A percentile compares a stretch with the other conserved stretches of the same genome.
These are phyloP conservation scores for Adansonia madagascariensis DNA, from an alignment of 441 rosid species.

Conservation along the genomic window DNA sequence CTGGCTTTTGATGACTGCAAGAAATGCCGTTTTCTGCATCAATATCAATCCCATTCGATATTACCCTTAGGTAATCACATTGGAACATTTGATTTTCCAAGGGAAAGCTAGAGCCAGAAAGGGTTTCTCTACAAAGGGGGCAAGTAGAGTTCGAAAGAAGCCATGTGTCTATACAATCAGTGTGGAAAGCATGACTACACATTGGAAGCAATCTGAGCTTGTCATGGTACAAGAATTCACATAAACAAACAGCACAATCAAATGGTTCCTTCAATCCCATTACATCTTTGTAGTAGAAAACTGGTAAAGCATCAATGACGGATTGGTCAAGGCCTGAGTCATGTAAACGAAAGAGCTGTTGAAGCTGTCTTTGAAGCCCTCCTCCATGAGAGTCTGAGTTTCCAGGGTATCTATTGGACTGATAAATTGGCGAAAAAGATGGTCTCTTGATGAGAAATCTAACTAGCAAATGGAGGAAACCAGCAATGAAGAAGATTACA, in stretches of 20 bases:
- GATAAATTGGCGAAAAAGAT: slow-evolving; percentile 54
- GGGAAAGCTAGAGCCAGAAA: slow-evolving; percentile 54
- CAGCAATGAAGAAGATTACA: slow-evolving; percentile 67
- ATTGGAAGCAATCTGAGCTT: slow-evolving; percentile 65
- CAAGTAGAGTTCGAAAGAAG: slow-evolving; percentile 70
- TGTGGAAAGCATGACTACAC: slow-evolving; percentile 80
- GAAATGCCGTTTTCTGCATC: slow-evolving; percentile 44
- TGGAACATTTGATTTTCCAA: slow-evolving; percentile 65
- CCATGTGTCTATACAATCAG: slow-evolving; percentile 74
- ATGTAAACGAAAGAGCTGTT: slow-evolving; percentile 72
- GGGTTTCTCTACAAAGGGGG: slow-evolving; percentile 70
- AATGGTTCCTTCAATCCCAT: slow-evolving; percentile 65
- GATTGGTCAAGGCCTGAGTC: slow-evolving; percentile 80
- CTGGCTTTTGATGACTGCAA: slow-evolving; percentile 44
- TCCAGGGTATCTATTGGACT: slow-evolving; percentile 60
- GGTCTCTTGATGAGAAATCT: slow-evolving; percentile 64
- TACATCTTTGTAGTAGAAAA: slow-evolving; percentile 62
- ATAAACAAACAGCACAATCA: slow-evolving; percentile 75
- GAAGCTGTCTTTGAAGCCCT: slow-evolving; percentile 66
- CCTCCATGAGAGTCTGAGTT: slow-evolving; percentile 54
- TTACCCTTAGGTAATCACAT: slow-evolving; percentile 49
- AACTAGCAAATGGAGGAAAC: slow-evolving; percentile 69
- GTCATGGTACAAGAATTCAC: slow-evolving; percentile 68
- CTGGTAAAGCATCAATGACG: slow-evolving; percentile 72
- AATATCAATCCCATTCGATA: no score